Base-by-base conservation (phyloP, 106 monocot genomes). In the Agapanthus africanus region DNA sequence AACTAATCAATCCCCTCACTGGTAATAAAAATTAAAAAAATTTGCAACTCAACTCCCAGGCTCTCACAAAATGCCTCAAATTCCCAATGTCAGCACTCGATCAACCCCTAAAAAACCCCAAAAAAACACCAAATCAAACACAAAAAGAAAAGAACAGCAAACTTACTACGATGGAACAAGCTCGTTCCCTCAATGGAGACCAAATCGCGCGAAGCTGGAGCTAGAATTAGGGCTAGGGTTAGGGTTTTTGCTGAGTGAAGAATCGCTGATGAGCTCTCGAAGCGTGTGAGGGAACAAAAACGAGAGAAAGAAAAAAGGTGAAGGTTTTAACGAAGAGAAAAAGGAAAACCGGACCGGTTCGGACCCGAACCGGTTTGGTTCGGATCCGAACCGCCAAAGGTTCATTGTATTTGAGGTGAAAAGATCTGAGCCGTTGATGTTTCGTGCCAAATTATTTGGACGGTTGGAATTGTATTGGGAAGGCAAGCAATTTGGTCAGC, bases 51-150 rank as follows among this genome's bases (percentile, higher is more conserved):
- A 18, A 27, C 16, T 37, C 61, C 11, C 7, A 5, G 2, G 28
- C 25, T 21, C 42, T 25, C 56, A 56, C 38, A 25, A 44, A 66
- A 66, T 42, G 42, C 40, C 64, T 64, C 39, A 66, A 66, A 44
- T 42, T 18, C 23, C 66, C 18, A 66, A 66, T 39, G 28, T 66
- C 42, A 44, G 28, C 40, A 16, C 42, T 42, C 41, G 42, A 66
- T 44, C 27, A 16, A 36, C 33, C 4, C 35, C n/a, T 18, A n/a
- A n/a, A n/a, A n/a, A n/a, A n/a, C n/a, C n/a, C n/a, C n/a, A n/a
- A 35, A 25, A 66, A 66, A 66, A 16, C 42, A 25, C 66, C 38
- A 64, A 31, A 22, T 30, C 40, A 66, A 66, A 27, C 27, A 22
- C 21, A 8, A 4, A 61, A 31, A n/a, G 36, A 35, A 39, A 64